Percentiles rank a stretch among this genome's conserved stretches.
Evolutionary conservation across 768 basidiomycete species (phyloP).

Genomic region (Mrakia blollopis): DNA sequence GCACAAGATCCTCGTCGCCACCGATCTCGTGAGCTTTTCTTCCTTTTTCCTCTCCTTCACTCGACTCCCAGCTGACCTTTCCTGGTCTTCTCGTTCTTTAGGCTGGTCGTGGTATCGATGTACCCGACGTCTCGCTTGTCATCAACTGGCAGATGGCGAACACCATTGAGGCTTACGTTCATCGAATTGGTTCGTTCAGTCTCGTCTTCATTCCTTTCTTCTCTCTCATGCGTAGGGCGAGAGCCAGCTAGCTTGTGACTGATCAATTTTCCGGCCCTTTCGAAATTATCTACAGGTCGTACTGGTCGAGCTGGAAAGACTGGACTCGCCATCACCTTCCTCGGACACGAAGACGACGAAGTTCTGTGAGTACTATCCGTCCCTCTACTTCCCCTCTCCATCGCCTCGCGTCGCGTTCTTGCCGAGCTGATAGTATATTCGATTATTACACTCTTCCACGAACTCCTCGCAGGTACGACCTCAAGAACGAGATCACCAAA

Average conservation of each 20-base stretch:
- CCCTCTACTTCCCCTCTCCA: background rate
- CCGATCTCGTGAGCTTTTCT: slow-evolving; percentile 61
- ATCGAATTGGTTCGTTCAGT: slow-evolving; percentile 89
- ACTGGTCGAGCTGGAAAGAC: slow-evolving; percentile 97
- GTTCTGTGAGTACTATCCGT: slow-evolving; percentile 62
- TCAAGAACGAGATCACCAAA: slow-evolving; percentile 95
- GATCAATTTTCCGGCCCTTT: background rate
- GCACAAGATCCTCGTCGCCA: slow-evolving; percentile 85
- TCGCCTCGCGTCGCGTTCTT: too few relatives aligned
- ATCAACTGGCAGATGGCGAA: slow-evolving; percentile 97
- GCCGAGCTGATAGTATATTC: background rate
- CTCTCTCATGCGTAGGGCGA: background rate
- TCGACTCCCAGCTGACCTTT: background rate
- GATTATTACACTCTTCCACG: too few relatives aligned
- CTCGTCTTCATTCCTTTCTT: background rate
- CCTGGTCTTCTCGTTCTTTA: background rate
- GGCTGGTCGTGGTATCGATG: slow-evolving; percentile 98
- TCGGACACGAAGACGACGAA: slow-evolving; percentile 88
- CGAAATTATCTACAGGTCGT: slow-evolving; percentile 70
- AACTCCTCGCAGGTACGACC: slow-evolving; percentile 72
- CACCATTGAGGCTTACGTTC: slow-evolving; percentile 94
- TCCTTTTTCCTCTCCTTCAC: background rate
- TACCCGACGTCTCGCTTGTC: slow-evolving; percentile 90
- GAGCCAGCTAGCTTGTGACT: background rate
- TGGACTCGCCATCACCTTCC: slow-evolving; percentile 89